Evolutionary conservation across 2,329 filamentous ascomycete genomes (phyloP), one percentile per base, ranked within the genome.

Genomic region (Colletotrichum australisinense): DNA sequence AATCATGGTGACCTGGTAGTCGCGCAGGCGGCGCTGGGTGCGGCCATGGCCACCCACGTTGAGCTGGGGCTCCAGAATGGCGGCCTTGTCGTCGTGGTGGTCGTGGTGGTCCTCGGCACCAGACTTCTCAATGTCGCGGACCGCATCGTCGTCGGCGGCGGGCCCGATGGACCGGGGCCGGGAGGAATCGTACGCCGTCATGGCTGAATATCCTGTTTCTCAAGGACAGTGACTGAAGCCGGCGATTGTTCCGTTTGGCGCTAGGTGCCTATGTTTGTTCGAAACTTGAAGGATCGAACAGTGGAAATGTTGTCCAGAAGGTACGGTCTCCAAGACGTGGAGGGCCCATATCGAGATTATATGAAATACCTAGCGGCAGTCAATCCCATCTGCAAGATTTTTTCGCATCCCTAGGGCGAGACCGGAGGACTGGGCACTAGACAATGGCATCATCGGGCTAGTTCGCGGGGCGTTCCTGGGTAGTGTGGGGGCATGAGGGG

Each of bases 1-100:
- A 69, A 89, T 88, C 87, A 89, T 89, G 75, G 88, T 87, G 62
- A 89, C 83, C 75, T 88, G 87, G 63, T 75, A 75, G 67, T 75
- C 71, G 7, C 74, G 63, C 55, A 75, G 74, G n/a, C 59, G 74
- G 38, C 74, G 74, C 67, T 75, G 70, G 19, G 73, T 75, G 46
- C 70, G 70, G 19, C 73, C 73, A 7, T 74, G 73, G 35, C 73
- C 73, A 49, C 73, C 73, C 59, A 75, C 65, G 59, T 65, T 65
- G 46, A 75, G 70, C 70, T 75, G 73, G 14, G 73, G 73, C 26
- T 73, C 70, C 32, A 64, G 55, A 55, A 71, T 67, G 46, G 66
- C 73, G n/a, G 63, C 58, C 70, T 75, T 75, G 46, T 70, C 67
- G 52, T 67, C 24, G 38, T 52, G 26, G 62, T 63, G 46, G 52